These are phyloP conservation scores for Plasmodium knowlesi DNA, from an alignment of 169 alveolate species.

Conservation along the genomic window DNA sequence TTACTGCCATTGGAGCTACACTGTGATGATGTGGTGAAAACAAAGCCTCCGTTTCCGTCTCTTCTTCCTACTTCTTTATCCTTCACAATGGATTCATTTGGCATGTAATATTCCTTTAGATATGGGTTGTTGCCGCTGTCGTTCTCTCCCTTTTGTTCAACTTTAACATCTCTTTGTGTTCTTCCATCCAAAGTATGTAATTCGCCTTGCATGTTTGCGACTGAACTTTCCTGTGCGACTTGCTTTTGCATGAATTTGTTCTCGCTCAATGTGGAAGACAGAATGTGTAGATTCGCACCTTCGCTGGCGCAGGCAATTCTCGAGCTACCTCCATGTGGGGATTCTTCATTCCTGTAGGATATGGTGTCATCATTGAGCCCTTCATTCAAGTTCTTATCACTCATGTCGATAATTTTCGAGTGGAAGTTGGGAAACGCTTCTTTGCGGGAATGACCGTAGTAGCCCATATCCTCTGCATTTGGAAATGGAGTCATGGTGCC, in stretches of 20 bases:
- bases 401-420: background rate
- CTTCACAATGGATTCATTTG: background rate
- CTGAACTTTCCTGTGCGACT: too few relatives aligned
- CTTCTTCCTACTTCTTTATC: background rate
- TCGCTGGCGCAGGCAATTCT: background rate
- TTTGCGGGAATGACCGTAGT: background rate
- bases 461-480: background rate
- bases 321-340: background rate
- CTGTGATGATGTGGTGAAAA: background rate
- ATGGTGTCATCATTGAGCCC: background rate
- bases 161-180: background rate
- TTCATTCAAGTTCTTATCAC: background rate
- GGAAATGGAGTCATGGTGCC: background rate
- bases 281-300: background rate
- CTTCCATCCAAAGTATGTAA: background rate
- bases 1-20: background rate
- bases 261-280: background rate
- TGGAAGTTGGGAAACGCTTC: background rate
- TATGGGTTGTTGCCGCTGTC: background rate
- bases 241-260: background rate
- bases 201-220: background rate
- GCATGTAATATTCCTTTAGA: background rate
- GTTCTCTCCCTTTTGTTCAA: background rate
- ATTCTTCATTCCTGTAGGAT: background rate
- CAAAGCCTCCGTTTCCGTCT: too few relatives aligned